These are phyloP conservation scores for Trichosporon faecale DNA, from an alignment of 1,284 basidiomycete species.

Conservation along the genomic window DNA sequence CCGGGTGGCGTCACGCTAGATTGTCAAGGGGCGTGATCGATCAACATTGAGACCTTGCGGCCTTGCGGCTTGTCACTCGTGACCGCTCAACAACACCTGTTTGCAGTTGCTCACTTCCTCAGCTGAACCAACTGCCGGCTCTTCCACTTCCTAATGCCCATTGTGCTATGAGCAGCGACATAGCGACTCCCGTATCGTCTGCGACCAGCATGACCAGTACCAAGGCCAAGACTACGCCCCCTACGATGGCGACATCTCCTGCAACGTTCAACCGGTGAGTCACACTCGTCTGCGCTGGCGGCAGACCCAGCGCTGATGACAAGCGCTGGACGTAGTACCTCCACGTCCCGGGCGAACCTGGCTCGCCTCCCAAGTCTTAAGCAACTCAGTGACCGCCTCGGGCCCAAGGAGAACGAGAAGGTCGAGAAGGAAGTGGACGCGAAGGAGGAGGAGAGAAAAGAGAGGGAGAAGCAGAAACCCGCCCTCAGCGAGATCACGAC, in stretches of 20 bases:
- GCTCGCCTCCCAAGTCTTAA: slow-evolving; percentile 42
- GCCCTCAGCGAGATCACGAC: slow-evolving; percentile 53
- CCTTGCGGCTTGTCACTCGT: not conserved
- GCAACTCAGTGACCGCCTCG: slow-evolving; percentile 36
- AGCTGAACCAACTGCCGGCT: not conserved
- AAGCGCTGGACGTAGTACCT: not conserved
- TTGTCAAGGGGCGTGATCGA: slow-evolving; percentile 1
- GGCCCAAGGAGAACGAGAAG: slow-evolving; percentile 12
- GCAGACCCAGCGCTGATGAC: not conserved
- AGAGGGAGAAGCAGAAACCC: not conserved
- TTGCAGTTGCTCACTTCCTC: not conserved
- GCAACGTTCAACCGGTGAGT: not conserved
- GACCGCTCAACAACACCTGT: not conserved
- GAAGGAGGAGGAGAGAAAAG: not conserved
- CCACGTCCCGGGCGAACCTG: slow-evolving; percentile 11
- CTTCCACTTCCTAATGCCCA: not conserved
- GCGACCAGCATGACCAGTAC: not conserved
- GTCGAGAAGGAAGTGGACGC: not conserved
- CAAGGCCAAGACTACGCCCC: not conserved
- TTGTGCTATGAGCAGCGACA: not conserved
- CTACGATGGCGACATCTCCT: not conserved
- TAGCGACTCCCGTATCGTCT: not conserved
- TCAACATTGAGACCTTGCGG: not conserved
- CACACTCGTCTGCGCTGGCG: not conserved
- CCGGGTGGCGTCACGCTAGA: slow-evolving; percentile 4